Conservation (phyloP, 108 stramenopile genomes). For the Cylindrotheca fusiformis region DNA sequence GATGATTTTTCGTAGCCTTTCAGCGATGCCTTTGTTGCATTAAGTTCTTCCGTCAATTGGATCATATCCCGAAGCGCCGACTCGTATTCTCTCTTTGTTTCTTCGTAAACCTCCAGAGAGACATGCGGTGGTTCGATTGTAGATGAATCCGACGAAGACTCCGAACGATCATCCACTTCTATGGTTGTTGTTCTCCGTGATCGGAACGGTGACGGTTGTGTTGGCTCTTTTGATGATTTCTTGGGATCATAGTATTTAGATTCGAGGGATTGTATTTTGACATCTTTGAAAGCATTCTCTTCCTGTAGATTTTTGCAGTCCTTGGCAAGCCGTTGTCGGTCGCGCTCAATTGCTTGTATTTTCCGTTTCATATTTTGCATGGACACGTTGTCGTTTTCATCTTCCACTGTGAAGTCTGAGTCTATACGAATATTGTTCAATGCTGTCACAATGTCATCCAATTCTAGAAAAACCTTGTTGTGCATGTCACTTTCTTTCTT, state of each 20-base stretch:
- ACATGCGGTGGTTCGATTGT: conserved; percentile 4
- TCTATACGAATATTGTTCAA: background rate
- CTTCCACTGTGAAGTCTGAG: conserved; percentile 1
- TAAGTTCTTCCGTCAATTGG: conserved; percentile 5
- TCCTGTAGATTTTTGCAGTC: conserved; percentile 1
- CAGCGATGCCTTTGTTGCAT: conserved; percentile 6
- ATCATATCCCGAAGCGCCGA: conserved; percentile 5
- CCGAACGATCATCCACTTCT: background rate
- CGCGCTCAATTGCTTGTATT: conserved; percentile 29
- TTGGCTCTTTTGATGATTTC: background rate
- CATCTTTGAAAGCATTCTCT: conserved; percentile 13
- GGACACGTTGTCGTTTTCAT: conserved; percentile 5
- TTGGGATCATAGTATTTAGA: background rate
- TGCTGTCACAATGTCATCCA: background rate
- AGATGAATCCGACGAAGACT: conserved; percentile 7
- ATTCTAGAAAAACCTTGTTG: background rate
- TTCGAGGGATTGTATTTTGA: conserved; percentile 4
- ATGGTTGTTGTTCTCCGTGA: background rate
- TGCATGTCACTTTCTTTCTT: background rate
- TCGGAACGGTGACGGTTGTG: background rate
- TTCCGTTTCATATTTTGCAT: conserved; percentile 30
- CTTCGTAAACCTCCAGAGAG: conserved; percentile 2
- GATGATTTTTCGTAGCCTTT: conserved; percentile 5
- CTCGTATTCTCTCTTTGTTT: conserved; percentile 12
- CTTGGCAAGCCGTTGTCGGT: background rate